Conservation (phyloP, 768 basidiomycete species). For the Panaeolus papilionaceus region DNA sequence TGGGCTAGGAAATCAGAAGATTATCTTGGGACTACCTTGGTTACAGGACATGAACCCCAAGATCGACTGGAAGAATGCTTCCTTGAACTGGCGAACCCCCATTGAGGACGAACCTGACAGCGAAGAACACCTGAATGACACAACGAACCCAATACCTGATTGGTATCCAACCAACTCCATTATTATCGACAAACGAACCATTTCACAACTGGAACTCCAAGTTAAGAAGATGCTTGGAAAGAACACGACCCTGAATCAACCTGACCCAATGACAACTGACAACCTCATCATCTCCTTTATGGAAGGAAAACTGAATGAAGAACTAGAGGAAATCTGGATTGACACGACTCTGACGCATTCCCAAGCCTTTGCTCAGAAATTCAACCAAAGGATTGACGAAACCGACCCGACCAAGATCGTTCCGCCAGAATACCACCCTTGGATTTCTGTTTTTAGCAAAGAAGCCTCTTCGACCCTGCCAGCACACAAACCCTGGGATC, state of each 20-base stretch:
- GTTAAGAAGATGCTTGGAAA: too few species aligned
- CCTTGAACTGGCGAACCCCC: background rate
- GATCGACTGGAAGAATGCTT: constrained; percentile 17
- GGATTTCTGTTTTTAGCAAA: constrained; percentile 19
- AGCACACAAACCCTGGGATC: constrained; percentile 17
- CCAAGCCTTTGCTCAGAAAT: background rate
- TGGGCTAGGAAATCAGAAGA: background rate
- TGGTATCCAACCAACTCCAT: too few species aligned
- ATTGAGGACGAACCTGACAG: background rate
- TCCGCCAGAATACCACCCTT: constrained; percentile 6
- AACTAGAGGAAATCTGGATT: background rate
- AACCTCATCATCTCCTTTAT: too few species aligned
- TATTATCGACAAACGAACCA: too few species aligned
- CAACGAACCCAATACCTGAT: too few species aligned
- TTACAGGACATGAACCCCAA: constrained; percentile 15
- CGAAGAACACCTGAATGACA: too few species aligned
- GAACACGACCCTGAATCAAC: too few species aligned
- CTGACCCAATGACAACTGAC: too few species aligned
- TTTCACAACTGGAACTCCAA: too few species aligned
- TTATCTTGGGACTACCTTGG: constrained; percentile 13
- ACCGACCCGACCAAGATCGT: background rate
- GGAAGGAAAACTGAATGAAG: too few species aligned
- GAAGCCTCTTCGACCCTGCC: constrained; percentile 20
- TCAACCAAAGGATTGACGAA: background rate
- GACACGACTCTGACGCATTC: constrained; percentile 9